phyloP scores from a whole-genome alignment of 2,329 filamentous ascomycete genomes.

The Colletotrichum endophyticum region DNA sequence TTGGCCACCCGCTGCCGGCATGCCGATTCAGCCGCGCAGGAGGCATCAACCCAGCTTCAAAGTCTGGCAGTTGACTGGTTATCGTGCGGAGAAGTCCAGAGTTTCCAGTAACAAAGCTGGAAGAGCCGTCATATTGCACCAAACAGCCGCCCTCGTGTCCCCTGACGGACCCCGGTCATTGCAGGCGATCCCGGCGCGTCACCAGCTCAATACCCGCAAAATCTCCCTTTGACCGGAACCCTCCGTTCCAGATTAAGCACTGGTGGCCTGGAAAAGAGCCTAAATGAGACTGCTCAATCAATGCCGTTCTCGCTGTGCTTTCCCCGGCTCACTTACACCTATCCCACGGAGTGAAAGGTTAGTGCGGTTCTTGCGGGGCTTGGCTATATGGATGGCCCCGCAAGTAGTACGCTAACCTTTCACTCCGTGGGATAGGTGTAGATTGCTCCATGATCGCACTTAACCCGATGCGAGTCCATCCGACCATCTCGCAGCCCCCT shows the following conservation, averaged over 20 bases:
- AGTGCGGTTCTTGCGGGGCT: too few relatives aligned
- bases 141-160: background rate
- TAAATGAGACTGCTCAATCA: slow-evolving; percentile 13
- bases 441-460: background rate
- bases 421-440: too few relatives aligned
- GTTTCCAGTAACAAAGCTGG: background rate
- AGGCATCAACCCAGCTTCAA: background rate
- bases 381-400: too few relatives aligned
- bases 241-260: slow-evolving; percentile 20
- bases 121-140: background rate
- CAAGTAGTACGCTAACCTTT: too few relatives aligned
- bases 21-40: background rate
- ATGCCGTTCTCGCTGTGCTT: background rate
- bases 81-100: background rate
- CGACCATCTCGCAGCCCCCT: background rate
- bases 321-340: background rate
- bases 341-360: too few relatives aligned
- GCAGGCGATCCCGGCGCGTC: background rate
- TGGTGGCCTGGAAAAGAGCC: slow-evolving; percentile 3
- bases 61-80: background rate
- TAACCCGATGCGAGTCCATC: background rate
- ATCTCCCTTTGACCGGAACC: slow-evolving; percentile 9
- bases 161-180: background rate
- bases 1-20: background rate
- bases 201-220: background rate